Evolutionary conservation across 2,329 filamentous ascomycete species (phyloP).

Genomic region (Fusarium staphyleae): DNA sequence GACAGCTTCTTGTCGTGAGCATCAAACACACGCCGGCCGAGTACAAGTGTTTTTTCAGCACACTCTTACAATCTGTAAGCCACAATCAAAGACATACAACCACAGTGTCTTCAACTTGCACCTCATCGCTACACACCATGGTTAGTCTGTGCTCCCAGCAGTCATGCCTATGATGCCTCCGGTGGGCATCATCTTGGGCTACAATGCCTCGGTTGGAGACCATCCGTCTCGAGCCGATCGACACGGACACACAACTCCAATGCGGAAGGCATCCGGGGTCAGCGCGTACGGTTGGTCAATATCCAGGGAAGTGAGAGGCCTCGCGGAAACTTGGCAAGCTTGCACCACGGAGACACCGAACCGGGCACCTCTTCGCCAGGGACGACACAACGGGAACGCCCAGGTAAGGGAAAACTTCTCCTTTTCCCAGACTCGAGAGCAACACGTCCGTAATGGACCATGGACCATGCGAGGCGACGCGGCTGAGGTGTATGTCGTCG

Average conservation of each 20-base stretch:
- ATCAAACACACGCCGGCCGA: background rate
- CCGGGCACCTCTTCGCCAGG: conserved; percentile 28
- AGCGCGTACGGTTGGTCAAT: background rate
- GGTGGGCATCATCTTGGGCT: background rate
- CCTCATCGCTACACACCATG: conserved; percentile 22
- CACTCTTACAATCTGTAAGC: conserved; percentile 7
- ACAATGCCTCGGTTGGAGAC: background rate
- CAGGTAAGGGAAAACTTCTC: conserved; percentile 11
- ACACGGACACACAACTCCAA: conserved; percentile 5
- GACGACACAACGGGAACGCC: conserved; percentile 5
- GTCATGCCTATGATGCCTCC: conserved; percentile 6
- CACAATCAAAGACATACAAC: background rate
- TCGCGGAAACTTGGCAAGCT: conserved; percentile 19
- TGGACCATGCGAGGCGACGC: conserved; percentile 12
- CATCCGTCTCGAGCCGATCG: conserved; percentile 16
- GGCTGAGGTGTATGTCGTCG: conserved; percentile 36
- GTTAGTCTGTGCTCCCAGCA: conserved; percentile 13
- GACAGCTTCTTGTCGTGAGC: conserved; percentile 3
- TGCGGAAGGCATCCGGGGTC: conserved; percentile 9
- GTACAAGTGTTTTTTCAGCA: conserved; percentile 7
- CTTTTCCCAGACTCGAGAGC: conserved; percentile 19
- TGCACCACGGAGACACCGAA: conserved; percentile 8
- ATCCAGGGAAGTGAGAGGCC: conserved; percentile 4
- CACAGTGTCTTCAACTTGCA: conserved; percentile 6
- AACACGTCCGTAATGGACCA: conserved; percentile 18